Conservation (phyloP, 2,329 filamentous ascomycete genomes). For the Microsporum audouinii region DNA sequence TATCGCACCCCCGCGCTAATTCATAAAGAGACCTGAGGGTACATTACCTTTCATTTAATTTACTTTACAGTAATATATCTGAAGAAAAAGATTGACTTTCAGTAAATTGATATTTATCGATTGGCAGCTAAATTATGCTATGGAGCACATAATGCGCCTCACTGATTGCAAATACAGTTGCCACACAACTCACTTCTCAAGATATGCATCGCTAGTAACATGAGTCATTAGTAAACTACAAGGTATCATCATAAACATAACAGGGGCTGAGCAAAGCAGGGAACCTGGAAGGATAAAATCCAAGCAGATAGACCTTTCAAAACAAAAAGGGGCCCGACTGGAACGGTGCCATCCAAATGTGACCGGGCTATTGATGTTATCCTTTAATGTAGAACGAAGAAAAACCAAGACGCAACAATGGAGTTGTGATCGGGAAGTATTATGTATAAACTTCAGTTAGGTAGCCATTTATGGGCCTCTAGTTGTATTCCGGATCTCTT, state of each 20-base stretch:
- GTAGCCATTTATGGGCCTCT: neutral
- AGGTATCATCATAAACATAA: constrained; percentile 7
- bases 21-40: neutral
- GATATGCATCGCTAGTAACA: neutral
- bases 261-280: neutral
- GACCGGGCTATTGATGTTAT: neutral
- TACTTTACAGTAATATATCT: neutral
- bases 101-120: neutral
- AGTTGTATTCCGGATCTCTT: constrained; percentile 8
- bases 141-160: neutral
- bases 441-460: neutral
- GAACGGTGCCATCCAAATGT: neutral
- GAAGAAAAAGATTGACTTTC: neutral
- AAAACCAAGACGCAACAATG: neutral
- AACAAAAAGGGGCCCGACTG: neutral
- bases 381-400: neutral
- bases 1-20: no score
- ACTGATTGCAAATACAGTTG: neutral
- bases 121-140: neutral
- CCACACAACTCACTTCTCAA: neutral
- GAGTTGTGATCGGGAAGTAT: neutral
- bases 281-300: neutral
- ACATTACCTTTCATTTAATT: neutral
- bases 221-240: constrained; percentile 2
- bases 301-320: neutral